Evolutionary conservation across 441 rosid genomes (phyloP).

Genomic region (Jatropha podagrica): DNA sequence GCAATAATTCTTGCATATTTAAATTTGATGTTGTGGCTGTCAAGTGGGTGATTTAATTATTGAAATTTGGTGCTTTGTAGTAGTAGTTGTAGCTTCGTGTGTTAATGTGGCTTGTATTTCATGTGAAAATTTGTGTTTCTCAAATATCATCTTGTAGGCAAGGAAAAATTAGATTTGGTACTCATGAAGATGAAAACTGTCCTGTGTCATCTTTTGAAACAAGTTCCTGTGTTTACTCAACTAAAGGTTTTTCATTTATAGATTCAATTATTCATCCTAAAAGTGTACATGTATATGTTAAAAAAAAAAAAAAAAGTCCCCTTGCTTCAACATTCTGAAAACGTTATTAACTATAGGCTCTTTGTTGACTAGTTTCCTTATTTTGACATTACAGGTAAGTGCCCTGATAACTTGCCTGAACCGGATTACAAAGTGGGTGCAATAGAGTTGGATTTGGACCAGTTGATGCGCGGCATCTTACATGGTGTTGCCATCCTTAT

Average conservation of each 20-base stretch:
- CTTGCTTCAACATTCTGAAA: background rate
- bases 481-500: slow-evolving; percentile 4
- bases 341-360: background rate
- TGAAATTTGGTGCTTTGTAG: background rate
- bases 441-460: background rate
- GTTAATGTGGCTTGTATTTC: background rate
- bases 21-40: background rate
- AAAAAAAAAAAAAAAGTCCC: background rate
- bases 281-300: background rate
- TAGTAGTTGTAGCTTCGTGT: background rate
- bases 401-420: background rate
- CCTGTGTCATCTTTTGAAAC: background rate
- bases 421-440: background rate
- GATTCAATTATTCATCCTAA: background rate
- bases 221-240: background rate
- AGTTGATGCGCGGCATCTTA: background rate
- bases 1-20: background rate
- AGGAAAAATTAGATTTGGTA: background rate
- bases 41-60: background rate
- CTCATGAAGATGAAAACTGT: background rate
- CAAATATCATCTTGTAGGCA: background rate
- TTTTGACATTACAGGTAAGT: background rate
- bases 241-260: background rate
- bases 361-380: background rate
- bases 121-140: background rate